A percentile compares a stretch with the other conserved stretches of the same genome.
phyloP scores from a whole-genome alignment of 306 rosid genomes.

The Quercus berberidifolia region DNA sequence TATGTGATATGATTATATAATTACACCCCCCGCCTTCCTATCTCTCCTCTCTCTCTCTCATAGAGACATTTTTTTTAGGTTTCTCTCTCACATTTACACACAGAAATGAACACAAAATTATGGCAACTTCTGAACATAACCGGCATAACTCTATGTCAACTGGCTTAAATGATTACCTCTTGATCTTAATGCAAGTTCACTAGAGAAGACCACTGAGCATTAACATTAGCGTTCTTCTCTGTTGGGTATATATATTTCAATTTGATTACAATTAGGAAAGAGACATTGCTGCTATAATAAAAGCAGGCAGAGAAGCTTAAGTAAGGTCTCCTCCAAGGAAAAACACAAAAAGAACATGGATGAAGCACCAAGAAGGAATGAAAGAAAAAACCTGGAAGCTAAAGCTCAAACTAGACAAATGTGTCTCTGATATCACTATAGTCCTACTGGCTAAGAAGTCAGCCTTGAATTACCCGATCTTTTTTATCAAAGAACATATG shows the following conservation, averaged over 20 bases:
- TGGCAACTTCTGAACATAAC: background rate
- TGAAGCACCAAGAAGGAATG: no score
- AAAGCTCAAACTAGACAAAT: background rate
- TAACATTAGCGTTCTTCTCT: background rate
- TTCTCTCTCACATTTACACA: no score
- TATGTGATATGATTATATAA: no score
- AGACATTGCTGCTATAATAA: no score
- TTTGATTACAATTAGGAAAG: no score
- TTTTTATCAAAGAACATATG: background rate
- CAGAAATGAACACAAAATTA: background rate
- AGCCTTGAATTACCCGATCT: background rate
- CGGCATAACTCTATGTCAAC: background rate
- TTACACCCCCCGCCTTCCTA: no score
- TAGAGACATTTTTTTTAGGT: background rate
- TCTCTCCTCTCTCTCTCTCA: background rate
- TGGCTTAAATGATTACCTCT: background rate
- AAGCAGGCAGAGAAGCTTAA: no score
- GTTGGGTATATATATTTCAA: no score
- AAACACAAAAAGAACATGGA: no score
- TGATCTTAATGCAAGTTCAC: background rate
- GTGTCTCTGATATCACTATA: background rate
- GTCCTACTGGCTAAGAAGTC: background rate
- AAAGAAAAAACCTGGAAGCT: background rate
- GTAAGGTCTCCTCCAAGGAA: no score
- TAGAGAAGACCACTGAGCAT: background rate